Percentiles rank a stretch among this genome's conserved stretches.
phyloP scores from a whole-genome alignment of 2,329 filamentous ascomycete genomes.

The Fusarium siculi region DNA sequence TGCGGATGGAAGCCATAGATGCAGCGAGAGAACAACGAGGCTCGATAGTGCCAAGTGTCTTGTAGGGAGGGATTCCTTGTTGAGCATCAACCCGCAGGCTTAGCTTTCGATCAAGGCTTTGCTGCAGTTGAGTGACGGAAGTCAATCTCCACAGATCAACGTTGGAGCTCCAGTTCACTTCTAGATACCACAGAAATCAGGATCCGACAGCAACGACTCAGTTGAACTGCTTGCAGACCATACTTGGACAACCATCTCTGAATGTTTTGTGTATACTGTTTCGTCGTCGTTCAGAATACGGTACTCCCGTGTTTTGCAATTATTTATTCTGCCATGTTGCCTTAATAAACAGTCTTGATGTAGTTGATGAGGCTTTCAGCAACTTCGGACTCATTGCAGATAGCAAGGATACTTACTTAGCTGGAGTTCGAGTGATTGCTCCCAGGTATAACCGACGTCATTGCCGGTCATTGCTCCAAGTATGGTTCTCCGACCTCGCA shows the following conservation, averaged over 20 bases:
- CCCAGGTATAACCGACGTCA: not conserved
- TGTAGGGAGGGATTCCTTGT: not conserved
- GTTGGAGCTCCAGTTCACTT: not conserved
- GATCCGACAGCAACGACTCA: not conserved
- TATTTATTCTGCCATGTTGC: not conserved
- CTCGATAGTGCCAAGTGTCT: not conserved
- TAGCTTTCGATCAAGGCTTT: not conserved
- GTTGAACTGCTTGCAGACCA: not conserved
- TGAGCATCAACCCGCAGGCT: not conserved
- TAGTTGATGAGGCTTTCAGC: not conserved
- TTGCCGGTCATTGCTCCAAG: not conserved
- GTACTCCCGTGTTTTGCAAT: not conserved
- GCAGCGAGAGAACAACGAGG: not conserved
- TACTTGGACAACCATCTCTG: not conserved
- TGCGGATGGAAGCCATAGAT: not conserved
- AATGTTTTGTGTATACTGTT: not conserved
- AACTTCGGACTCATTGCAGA: not conserved
- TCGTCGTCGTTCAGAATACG: not conserved
- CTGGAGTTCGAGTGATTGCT: not conserved
- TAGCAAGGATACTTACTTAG: not conserved
- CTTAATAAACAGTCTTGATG: not conserved
- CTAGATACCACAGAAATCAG: not conserved
- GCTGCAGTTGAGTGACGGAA: not conserved
- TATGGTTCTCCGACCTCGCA: not conserved
- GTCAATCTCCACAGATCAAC: not conserved